phyloP scores from a whole-genome alignment of 2,329 filamentous ascomycete species.

The Clarireedia paspali region DNA sequence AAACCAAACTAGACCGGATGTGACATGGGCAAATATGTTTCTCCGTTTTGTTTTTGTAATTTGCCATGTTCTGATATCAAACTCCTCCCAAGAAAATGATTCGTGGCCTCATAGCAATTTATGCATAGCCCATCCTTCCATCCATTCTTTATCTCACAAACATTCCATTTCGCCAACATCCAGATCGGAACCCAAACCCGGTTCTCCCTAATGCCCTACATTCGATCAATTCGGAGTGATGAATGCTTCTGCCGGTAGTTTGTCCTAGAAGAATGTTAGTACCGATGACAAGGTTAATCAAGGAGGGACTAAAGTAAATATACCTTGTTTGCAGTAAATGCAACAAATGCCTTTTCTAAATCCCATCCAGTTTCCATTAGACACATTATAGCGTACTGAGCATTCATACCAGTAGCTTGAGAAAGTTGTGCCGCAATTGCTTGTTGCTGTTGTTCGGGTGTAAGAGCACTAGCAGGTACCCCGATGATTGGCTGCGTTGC shows the following conservation, averaged over 20 bases:
- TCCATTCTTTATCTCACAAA: no score
- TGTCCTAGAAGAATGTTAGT: conserved; percentile 8
- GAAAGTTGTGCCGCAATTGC: conserved; percentile 69
- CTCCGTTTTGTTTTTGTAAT: no score
- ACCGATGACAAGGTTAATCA: background rate
- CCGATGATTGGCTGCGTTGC: conserved; percentile 13
- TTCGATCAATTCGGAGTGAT: background rate
- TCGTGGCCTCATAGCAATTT: no score
- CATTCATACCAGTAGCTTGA: conserved; percentile 71
- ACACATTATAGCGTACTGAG: conserved; percentile 73
- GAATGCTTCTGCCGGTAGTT: conserved; percentile 10
- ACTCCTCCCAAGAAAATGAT: no score
- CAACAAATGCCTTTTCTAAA: conserved; percentile 62
- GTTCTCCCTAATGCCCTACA: background rate
- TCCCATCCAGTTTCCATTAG: conserved; percentile 75
- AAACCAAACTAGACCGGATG: no score
- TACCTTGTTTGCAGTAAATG: conserved; percentile 72
- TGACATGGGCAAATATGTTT: no score
- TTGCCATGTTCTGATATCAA: no score
- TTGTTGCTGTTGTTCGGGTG: conserved; percentile 41
- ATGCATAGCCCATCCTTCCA: no score
- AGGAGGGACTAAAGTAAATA: background rate
- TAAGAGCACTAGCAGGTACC: conserved; percentile 9
- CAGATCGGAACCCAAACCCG: background rate
- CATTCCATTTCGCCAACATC: no score